phyloP scores from a whole-genome alignment of 495 filamentous ascomycete species.

The Chlorociboria aeruginascens region DNA sequence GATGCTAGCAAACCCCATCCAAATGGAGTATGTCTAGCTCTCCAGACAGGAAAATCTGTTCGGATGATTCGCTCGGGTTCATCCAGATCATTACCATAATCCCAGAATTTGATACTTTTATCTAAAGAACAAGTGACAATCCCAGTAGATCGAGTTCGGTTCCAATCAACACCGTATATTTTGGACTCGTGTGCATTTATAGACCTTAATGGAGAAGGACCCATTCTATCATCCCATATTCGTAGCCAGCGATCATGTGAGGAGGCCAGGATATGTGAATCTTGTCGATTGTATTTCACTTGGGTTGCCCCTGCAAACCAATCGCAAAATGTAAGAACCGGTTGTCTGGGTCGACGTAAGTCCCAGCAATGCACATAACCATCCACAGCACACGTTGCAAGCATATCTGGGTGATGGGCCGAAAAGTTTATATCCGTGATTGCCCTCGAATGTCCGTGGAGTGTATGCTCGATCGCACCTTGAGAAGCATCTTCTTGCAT shows the following conservation, averaged over 20 bases:
- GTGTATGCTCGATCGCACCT: conserved; percentile 69
- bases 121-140: conserved; percentile 85
- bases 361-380: conserved; percentile 94
- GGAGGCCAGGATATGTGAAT: conserved; percentile 74
- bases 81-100: conserved; percentile 53
- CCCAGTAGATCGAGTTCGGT: conserved; percentile 55
- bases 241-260: conserved; percentile 78
- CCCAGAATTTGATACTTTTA: conserved; percentile 90
- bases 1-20: conserved; percentile 79
- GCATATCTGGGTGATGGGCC: conserved; percentile 76
- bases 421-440: conserved; percentile 98
- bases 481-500: conserved; percentile 59
- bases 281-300: conserved; percentile 88
- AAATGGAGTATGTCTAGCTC: conserved; percentile 89
- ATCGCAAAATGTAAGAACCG: conserved; percentile 75
- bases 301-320: conserved; percentile 94
- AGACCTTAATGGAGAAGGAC: conserved; percentile 65
- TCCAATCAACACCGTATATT: conserved; percentile 95
- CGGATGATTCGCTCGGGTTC: conserved; percentile 60
- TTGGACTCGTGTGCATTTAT: conserved; percentile 90
- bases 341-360: conserved; percentile 59
- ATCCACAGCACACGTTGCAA: conserved; percentile 88
- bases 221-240: conserved; percentile 84
- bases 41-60: conserved; percentile 82
- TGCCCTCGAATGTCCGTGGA: conserved; percentile 78